phyloP scores from a whole-genome alignment of 129 eudicot genomes.

The Centaurea solstitialis region DNA sequence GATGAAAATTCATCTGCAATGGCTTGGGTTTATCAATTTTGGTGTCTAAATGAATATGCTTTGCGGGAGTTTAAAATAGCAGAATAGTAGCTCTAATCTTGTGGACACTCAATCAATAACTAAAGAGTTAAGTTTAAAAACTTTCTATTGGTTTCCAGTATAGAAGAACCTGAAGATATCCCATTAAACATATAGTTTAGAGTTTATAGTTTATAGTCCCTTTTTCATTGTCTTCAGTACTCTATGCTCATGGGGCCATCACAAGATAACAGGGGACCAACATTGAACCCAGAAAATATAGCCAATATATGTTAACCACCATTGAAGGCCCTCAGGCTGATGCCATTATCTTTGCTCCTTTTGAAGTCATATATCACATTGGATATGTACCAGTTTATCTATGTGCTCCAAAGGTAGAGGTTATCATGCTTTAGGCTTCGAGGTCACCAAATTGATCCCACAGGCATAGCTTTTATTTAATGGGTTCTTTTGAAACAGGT shows the following conservation, averaged over 20 bases:
- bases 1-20: neutral
- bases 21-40: neutral
- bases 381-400: neutral
- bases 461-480: neutral
- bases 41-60: neutral
- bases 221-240: neutral
- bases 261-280: neutral
- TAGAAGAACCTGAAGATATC: constrained; percentile 7
- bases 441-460: neutral
- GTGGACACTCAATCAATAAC: neutral
- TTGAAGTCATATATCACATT: neutral
- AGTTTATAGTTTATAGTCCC: neutral
- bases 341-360: neutral
- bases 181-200: neutral
- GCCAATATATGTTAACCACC: neutral
- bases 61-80: constrained; percentile 5
- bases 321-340: neutral
- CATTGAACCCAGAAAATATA: neutral
- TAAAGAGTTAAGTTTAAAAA: neutral
- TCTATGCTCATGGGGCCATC: constrained; percentile 13
- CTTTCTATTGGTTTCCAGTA: neutral
- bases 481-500: neutral
- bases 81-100: constrained; percentile 7
- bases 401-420: neutral
- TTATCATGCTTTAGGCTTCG: neutral